Conservation (phyloP, 306 rosid species). For the Cicer bijugum region DNA sequence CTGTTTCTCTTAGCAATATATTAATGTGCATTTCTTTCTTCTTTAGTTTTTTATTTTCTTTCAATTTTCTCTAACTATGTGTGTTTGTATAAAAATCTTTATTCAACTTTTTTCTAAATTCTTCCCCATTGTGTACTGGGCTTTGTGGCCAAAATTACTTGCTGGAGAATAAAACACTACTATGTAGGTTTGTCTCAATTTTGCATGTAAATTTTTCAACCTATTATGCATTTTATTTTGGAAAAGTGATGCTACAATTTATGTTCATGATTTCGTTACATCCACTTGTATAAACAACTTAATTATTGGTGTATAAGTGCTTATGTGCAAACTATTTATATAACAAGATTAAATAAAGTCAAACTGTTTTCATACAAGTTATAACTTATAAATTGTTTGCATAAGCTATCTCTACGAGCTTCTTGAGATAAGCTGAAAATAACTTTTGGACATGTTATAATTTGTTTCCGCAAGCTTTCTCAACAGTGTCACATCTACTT, state of each 20-base stretch:
- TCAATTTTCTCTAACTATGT: conserved; percentile 1
- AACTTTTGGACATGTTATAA: no score
- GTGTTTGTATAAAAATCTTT: not conserved
- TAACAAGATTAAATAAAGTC: no score
- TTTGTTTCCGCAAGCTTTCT: no score
- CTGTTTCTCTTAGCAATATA: not conserved
- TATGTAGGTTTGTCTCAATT: not conserved
- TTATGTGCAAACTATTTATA: no score
- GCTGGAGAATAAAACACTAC: not conserved
- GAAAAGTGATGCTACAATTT: not conserved
- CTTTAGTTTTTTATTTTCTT: not conserved
- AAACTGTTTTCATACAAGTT: no score
- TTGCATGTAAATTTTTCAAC: not conserved
- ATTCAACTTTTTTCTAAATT: not conserved
- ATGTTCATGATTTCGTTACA: not conserved
- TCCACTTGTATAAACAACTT: not conserved
- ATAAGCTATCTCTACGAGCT: no score
- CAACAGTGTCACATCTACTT: no score
- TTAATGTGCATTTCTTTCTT: not conserved
- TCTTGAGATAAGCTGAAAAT: no score
- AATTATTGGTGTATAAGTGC: no score
- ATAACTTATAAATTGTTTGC: no score
- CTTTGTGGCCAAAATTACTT: not conserved
- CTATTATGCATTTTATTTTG: not conserved
- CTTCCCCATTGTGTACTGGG: not conserved